phyloP scores from a whole-genome alignment of 2,329 filamentous ascomycete genomes.

The Talaromyces funiculosus region DNA sequence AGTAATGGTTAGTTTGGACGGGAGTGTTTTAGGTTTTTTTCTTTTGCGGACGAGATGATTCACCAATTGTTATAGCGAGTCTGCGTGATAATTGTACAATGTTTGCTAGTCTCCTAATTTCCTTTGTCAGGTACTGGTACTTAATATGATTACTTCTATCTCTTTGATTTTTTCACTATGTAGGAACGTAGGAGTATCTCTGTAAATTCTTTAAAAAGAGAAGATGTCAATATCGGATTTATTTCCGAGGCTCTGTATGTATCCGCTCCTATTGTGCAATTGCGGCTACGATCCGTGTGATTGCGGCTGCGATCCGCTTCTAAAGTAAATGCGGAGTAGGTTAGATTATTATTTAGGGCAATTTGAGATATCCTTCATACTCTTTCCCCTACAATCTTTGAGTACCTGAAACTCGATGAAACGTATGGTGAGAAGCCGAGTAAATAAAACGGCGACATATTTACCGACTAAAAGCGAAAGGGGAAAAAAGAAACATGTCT shows the following conservation, averaged over 20 bases:
- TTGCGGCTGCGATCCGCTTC: too few species aligned
- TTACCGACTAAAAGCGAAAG: too few species aligned
- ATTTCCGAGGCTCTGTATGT: neutral
- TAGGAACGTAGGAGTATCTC: too few species aligned
- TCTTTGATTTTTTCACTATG: neutral
- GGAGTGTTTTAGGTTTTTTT: neutral
- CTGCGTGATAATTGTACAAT: conserved; percentile 2
- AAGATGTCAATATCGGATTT: neutral
- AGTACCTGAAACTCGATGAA: neutral
- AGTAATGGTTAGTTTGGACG: neutral
- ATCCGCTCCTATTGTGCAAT: neutral
- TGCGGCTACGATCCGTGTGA: too few species aligned
- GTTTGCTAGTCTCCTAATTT: neutral
- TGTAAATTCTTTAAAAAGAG: neutral
- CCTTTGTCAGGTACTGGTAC: conserved; percentile 4
- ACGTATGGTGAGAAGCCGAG: too few species aligned
- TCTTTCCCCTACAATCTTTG: neutral
- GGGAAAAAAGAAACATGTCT: neutral
- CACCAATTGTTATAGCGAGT: neutral
- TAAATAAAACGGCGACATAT: too few species aligned
- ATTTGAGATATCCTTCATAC: neutral
- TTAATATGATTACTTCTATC: neutral
- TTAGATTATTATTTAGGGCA: neutral
- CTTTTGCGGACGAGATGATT: neutral
- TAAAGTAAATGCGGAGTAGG: too few species aligned